Conservation (phyloP, 1,284 basidiomycete genomes). For the Phenoliferia sp. region DNA sequence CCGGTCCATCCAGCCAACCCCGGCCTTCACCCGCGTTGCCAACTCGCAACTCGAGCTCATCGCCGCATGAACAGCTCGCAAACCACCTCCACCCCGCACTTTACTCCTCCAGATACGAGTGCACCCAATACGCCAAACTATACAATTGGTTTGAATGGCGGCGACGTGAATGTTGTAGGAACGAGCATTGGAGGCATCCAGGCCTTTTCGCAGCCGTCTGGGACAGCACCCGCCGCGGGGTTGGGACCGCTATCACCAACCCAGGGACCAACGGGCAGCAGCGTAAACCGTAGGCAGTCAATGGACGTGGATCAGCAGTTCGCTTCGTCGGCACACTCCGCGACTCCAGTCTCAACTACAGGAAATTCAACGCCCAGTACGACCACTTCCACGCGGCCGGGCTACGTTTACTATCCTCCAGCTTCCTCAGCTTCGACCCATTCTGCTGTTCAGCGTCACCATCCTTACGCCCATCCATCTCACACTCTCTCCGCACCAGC, state of each 20-base stretch:
- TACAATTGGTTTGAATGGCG: too few species aligned
- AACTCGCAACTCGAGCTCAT: too few species aligned
- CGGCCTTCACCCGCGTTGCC: too few species aligned
- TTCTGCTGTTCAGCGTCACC: constrained; percentile 20
- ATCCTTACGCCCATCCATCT: constrained; percentile 30
- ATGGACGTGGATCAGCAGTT: constrained; percentile 9
- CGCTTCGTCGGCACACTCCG: constrained; percentile 16
- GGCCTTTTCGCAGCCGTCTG: neutral
- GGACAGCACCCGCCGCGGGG: neutral
- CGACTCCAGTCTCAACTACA: neutral
- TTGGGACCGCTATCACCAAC: neutral
- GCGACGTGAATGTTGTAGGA: neutral
- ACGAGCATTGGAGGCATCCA: neutral
- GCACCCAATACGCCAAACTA: too few species aligned
- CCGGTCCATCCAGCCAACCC: too few species aligned
- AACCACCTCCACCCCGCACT: too few species aligned
- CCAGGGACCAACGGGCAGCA: neutral
- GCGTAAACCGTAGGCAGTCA: neutral
- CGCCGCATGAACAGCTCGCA: too few species aligned
- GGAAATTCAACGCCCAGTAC: neutral
- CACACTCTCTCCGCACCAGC: neutral
- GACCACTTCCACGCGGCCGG: neutral
- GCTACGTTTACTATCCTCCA: constrained; percentile 4
- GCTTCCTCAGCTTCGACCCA: neutral
- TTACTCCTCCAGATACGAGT: too few species aligned